Percentiles rank a stretch among this genome's conserved stretches.
These are phyloP conservation scores for Penicillium sp. DNA, from an alignment of 2,329 filamentous ascomycete species.

Conservation along the genomic window DNA sequence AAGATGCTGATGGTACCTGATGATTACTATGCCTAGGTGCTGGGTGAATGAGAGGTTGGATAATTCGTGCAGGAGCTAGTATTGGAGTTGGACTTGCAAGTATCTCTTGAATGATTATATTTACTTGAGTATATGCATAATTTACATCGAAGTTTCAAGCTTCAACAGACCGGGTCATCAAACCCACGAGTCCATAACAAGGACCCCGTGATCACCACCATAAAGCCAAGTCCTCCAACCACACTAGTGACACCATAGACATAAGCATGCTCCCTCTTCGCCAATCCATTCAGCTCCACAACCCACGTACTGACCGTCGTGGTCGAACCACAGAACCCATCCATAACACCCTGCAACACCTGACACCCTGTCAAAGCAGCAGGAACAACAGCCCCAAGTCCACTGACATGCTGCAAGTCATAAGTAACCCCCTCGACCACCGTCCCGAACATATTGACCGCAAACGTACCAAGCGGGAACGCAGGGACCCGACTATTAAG, in stretches of 20 bases:
- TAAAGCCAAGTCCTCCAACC: slow-evolving; percentile 46
- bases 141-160: background rate
- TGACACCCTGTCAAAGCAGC: slow-evolving; percentile 58
- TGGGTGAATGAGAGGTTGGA: background rate
- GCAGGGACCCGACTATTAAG: slow-evolving; percentile 67
- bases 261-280: slow-evolving; percentile 61
- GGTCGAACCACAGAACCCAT: slow-evolving; percentile 68
- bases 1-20: background rate
- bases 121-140: background rate
- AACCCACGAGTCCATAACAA: slow-evolving; percentile 55
- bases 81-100: background rate
- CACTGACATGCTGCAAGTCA: slow-evolving; percentile 70
- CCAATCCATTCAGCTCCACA: slow-evolving; percentile 57
- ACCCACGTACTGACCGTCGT: slow-evolving; percentile 71
- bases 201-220: slow-evolving; percentile 58
- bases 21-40: background rate
- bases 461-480: slow-evolving; percentile 86
- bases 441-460: slow-evolving; percentile 77
- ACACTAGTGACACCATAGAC: slow-evolving; percentile 54
- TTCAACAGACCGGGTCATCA: slow-evolving; percentile 32
- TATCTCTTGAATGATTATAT: background rate
- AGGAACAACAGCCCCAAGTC: slow-evolving; percentile 44
- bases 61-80: background rate
- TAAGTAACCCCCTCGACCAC: slow-evolving; percentile 73
- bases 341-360: slow-evolving; percentile 65